Evolutionary conservation across 768 basidiomycete genomes (phyloP).

Genomic region (Boletus reticuloceps): DNA sequence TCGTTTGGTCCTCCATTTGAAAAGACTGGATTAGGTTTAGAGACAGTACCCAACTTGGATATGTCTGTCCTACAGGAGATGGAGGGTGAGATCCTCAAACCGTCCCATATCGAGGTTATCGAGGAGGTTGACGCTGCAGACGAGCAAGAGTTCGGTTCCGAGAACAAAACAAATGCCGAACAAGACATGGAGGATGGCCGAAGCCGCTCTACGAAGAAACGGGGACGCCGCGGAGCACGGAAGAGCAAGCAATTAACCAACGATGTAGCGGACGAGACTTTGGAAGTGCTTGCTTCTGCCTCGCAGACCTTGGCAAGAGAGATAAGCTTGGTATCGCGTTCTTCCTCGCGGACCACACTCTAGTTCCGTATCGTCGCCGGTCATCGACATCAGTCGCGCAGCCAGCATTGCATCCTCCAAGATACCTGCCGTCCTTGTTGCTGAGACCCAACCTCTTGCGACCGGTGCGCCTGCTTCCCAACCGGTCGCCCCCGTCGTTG

Average conservation of each 20-base stretch:
- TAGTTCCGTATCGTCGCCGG: conserved; percentile 10
- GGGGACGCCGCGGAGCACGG: conserved; percentile 80
- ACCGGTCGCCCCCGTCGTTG: conserved; percentile 36
- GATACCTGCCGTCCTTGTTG: conserved; percentile 41
- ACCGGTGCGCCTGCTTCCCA: conserved; percentile 21
- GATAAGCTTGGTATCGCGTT: conserved; percentile 64
- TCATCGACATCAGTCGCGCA: conserved; percentile 24
- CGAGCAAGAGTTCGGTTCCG: conserved; percentile 27
- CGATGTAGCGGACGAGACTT: conserved; percentile 47
- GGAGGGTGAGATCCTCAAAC: conserved; percentile 32
- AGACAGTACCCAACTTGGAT: conserved; percentile 53
- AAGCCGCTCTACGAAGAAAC: conserved; percentile 67
- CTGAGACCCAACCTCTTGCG: conserved; percentile 5
- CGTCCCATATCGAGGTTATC: conserved; percentile 27
- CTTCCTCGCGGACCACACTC: conserved; percentile 37
- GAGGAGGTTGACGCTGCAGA: conserved; percentile 40
- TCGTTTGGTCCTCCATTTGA: conserved; percentile 51
- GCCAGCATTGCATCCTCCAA: conserved; percentile 27
- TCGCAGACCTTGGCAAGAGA: conserved; percentile 84
- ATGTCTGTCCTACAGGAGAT: conserved; percentile 38
- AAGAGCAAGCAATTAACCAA: conserved; percentile 55
- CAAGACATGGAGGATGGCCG: conserved; percentile 33
- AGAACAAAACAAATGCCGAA: conserved; percentile 18
- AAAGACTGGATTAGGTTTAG: conserved; percentile 42
- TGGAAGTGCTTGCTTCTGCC: conserved; percentile 72